Percentiles rank a stretch among this genome's conserved stretches.
These are phyloP conservation scores for Platanthera zijinensis DNA, from an alignment of 106 monocot genomes.

Conservation along the genomic window DNA sequence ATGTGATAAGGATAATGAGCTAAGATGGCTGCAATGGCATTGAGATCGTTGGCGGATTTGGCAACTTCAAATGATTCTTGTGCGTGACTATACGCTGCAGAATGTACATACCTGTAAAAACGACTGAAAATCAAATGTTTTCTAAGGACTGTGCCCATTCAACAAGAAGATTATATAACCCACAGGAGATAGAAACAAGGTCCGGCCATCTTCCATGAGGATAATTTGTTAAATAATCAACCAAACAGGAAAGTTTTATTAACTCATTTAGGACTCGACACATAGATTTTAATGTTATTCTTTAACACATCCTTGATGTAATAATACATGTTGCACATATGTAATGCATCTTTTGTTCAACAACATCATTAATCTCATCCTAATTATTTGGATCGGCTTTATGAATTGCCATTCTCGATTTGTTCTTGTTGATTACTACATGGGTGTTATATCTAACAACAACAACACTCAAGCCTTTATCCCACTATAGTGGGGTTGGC, in stretches of 20 bases:
- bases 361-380: neutral
- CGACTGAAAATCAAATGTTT: neutral
- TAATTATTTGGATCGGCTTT: neutral
- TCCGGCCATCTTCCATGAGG: neutral
- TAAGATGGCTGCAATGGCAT: constrained; percentile 71
- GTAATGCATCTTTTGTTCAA: neutral
- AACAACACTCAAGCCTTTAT: no score
- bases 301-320: neutral
- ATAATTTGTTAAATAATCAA: neutral
- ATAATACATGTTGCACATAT: neutral
- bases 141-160: neutral
- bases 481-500: no score
- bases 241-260: neutral
- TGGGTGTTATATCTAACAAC: no score
- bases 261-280: neutral
- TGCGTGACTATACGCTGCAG: constrained; percentile 45
- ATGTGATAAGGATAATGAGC: constrained; percentile 71
- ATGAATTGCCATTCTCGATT: neutral
- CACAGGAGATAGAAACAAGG: neutral
- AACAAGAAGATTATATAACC: neutral
- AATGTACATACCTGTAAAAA: constrained; percentile 51
- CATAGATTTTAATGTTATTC: neutral
- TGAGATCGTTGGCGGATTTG: constrained; percentile 74
- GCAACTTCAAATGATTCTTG: constrained; percentile 89
- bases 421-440: neutral